Base-by-base conservation (phyloP, 495 filamentous ascomycete genomes). In the Aspergillus heteromorphus region DNA sequence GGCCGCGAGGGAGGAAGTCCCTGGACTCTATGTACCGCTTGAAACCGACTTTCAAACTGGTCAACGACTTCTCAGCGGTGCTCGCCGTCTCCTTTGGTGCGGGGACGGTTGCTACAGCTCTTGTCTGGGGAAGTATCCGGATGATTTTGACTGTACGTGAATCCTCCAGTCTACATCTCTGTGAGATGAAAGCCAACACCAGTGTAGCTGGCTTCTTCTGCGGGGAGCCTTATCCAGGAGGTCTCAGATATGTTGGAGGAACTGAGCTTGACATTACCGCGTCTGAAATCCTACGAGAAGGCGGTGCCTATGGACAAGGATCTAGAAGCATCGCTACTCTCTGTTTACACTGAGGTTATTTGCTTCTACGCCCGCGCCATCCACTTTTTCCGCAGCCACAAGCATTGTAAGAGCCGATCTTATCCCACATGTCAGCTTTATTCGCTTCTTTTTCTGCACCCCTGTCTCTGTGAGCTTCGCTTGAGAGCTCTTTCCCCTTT, bases 221-320 rank as follows among this genome's bases (percentile, higher is more conserved):
- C 49, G 4, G 49, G 27, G 7, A 51, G 18, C 20, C 36, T 34
- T 40, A 16, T 51, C 8, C 49, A 51, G 18, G 49, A 51, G 20
- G 49, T 51, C 8, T 40, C 25, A 21, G 49, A 51, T n/a, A 51
- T 51, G 49, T 34, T 51, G 11, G 49, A 51, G 19, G 49, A 51
- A 25, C 49, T 51, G 49, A 51, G 49, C 20, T 20, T 51, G 49
- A 51, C 49, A 3, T 40, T 51, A 20, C 49, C 49, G 11, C 49
- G 49, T 9, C 31, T 51, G 17, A 51, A 51, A 14, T 51, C 16
- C 34, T 51, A 51, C 20, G 49, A 51, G 16, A 51, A 51, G 20
- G 36, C 49, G 10, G 31, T 51, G 14, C 27, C 49, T 13, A 51
- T 51, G 36, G 49, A 51, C 19, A 14, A 18, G 36, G 49, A 51